phyloP scores from a whole-genome alignment of 345 rosid genomes.

The Aquilaria sinensis region DNA sequence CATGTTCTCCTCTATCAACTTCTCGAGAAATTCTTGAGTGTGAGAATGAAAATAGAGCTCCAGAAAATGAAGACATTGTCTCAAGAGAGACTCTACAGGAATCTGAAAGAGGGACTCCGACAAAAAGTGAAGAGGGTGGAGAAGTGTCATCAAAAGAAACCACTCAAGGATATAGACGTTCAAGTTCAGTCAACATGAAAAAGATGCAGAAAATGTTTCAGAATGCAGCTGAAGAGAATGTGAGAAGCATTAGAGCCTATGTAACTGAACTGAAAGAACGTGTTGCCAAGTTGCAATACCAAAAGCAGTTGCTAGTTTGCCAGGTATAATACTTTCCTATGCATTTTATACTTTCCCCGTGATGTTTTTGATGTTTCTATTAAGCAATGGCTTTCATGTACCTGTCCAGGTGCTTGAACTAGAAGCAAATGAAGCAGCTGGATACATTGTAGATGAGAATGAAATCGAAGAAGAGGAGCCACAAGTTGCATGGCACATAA shows the following conservation, averaged over 20 bases:
- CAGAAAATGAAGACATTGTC: constrained; percentile 47
- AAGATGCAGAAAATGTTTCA: constrained; percentile 99
- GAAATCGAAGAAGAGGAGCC: constrained; percentile 43
- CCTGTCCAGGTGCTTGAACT: constrained; percentile 81
- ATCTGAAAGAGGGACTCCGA: constrained; percentile 67
- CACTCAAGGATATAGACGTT: constrained; percentile 62
- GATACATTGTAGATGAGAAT: constrained; percentile 54
- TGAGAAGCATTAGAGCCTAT: constrained; percentile 86
- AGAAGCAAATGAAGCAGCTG: constrained; percentile 96
- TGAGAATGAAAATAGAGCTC: constrained; percentile 61
- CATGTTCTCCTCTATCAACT: constrained; percentile 86
- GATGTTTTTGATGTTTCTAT: background rate
- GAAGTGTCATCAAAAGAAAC: constrained; percentile 80
- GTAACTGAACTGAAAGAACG: constrained; percentile 96
- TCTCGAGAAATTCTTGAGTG: constrained; percentile 67
- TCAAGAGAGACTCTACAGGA: constrained; percentile 31
- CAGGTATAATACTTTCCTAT: constrained; percentile 43
- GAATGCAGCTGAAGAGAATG: constrained; percentile 99
- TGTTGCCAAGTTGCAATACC: constrained; percentile 94
- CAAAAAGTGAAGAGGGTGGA: constrained; percentile 74
- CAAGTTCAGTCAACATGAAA: constrained; percentile 94
- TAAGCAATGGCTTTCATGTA: background rate
- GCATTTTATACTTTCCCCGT: background rate
- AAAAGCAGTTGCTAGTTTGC: constrained; percentile 99
- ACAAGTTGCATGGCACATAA: constrained; percentile 75